Evolutionary conservation across 768 basidiomycete species (phyloP).

Genomic region (Sistotremastrum suecicum): DNA sequence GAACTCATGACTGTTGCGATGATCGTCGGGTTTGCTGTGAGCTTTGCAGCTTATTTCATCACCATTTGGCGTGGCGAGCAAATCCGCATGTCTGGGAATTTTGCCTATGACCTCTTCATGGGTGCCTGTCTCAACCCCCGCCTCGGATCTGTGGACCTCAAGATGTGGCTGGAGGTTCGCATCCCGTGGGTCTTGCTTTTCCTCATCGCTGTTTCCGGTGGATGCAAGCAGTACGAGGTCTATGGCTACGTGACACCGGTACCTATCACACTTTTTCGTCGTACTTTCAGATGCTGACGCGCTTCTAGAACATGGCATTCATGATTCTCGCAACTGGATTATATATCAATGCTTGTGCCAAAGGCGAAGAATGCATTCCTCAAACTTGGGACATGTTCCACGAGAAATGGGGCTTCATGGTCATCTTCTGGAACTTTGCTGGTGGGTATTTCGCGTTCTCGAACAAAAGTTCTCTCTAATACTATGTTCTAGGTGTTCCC

Average conservation of each 20-base stretch:
- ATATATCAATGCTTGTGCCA: constrained; percentile 94
- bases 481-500: not conserved
- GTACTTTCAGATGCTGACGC: not conserved
- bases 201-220: constrained; percentile 82
- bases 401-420: constrained; percentile 97
- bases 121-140: constrained; percentile 90
- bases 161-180: constrained; percentile 98
- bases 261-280: constrained; percentile 7
- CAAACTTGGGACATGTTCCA: constrained; percentile 99
- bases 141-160: constrained; percentile 81
- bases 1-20: constrained; percentile 92
- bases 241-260: constrained; percentile 88
- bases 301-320: constrained; percentile 78
- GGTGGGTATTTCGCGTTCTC: constrained; percentile 64
- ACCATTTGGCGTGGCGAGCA: constrained; percentile 65
- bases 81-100: constrained; percentile 89
- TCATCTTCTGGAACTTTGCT: constrained; percentile 96
- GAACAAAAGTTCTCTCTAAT: constrained; percentile 22
- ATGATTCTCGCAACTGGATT: constrained; percentile 92
- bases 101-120: constrained; percentile 95
- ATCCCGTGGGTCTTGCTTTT: constrained; percentile 97
- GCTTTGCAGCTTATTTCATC: constrained; percentile 67
- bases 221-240: constrained; percentile 88
- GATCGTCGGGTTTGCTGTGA: constrained; percentile 77
- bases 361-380: constrained; percentile 90